Percentiles rank a stretch among this genome's conserved stretches.
Evolutionary conservation across 441 rosid genomes (phyloP).

Genomic region (Cnidoscolus chayamansa): DNA sequence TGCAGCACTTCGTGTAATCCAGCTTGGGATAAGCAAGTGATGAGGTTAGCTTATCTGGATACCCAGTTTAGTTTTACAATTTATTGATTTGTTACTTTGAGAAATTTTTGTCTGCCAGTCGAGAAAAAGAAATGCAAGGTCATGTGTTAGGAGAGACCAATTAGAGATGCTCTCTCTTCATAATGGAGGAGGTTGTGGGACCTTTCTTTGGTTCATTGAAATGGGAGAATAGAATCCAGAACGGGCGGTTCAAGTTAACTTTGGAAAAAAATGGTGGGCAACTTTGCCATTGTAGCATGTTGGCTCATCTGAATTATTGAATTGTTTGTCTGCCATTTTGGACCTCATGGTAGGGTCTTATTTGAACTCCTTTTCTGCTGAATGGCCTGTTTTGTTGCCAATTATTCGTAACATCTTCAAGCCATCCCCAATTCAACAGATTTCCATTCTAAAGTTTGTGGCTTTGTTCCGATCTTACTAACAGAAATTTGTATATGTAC

Average conservation of each 20-base stretch:
- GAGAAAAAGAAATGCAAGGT: constrained; percentile 32
- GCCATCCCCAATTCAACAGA: background rate
- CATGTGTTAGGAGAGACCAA: constrained; percentile 29
- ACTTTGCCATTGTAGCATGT: constrained; percentile 25
- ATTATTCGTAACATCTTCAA: background rate
- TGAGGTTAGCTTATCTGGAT: constrained; percentile 33
- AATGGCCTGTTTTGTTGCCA: background rate
- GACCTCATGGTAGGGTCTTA: constrained; percentile 36
- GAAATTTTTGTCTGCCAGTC: constrained; percentile 32
- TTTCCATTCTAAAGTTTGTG: constrained; percentile 9
- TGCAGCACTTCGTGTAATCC: constrained; percentile 20
- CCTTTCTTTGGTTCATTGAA: constrained; percentile 29
- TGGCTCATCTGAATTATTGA: constrained; percentile 47
- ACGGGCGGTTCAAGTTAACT: constrained; percentile 42
- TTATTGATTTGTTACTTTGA: constrained; percentile 24
- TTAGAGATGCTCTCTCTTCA: constrained; percentile 21
- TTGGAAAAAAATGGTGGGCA: constrained; percentile 43
- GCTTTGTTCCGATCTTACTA: constrained; percentile 19
- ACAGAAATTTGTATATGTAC: constrained; percentile 24
- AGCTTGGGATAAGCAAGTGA: constrained; percentile 33
- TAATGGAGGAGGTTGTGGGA: constrained; percentile 37
- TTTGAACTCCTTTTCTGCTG: background rate
- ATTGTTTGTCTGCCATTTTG: constrained; percentile 52
- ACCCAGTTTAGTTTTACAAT: constrained; percentile 21
- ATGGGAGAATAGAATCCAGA: constrained; percentile 28